Evolutionary conservation across 257 asterid species (phyloP).

Genomic region (Buddleja alternifolia): DNA sequence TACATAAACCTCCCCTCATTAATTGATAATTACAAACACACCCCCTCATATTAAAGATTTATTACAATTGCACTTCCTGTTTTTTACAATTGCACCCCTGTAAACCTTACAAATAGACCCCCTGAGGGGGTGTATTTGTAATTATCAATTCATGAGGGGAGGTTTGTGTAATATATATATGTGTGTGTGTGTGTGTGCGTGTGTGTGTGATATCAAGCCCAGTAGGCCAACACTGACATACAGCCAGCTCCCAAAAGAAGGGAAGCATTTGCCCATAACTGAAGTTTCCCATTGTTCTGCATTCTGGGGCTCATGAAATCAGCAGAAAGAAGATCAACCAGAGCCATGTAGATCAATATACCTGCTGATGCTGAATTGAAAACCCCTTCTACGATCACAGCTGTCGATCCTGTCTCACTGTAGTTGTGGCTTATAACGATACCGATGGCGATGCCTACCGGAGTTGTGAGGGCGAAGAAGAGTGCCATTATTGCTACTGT

Average conservation of each 20-base stretch:
- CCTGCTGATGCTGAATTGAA: constrained; percentile 49
- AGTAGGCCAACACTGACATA: constrained; percentile 47
- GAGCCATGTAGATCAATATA: constrained; percentile 45
- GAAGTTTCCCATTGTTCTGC: constrained; percentile 37
- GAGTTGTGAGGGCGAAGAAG: constrained; percentile 44
- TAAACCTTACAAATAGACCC: too few species aligned
- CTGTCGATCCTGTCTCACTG: constrained; percentile 34
- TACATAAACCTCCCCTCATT: too few species aligned
- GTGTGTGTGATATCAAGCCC: too few species aligned
- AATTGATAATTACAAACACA: too few species aligned
- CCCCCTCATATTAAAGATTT: too few species aligned
- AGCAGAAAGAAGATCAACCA: constrained; percentile 43
- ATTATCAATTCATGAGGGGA: too few species aligned
- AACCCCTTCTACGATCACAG: constrained; percentile 36
- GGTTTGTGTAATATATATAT: too few species aligned
- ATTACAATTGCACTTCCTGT: too few species aligned
- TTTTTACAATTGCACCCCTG: too few species aligned
- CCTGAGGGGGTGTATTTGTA: too few species aligned
- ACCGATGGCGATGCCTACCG: constrained; percentile 37
- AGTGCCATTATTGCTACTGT: constrained; percentile 32
- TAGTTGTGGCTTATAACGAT: constrained; percentile 40
- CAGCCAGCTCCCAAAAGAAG: constrained; percentile 50
- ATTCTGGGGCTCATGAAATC: constrained; percentile 46
- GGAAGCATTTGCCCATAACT: constrained; percentile 35
- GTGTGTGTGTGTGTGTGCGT: too few species aligned